A percentile compares a stretch with the other conserved stretches of the same genome.
These are phyloP conservation scores for Penicillium sp. DNA, from an alignment of 2,329 filamentous ascomycete species.

Conservation along the genomic window DNA sequence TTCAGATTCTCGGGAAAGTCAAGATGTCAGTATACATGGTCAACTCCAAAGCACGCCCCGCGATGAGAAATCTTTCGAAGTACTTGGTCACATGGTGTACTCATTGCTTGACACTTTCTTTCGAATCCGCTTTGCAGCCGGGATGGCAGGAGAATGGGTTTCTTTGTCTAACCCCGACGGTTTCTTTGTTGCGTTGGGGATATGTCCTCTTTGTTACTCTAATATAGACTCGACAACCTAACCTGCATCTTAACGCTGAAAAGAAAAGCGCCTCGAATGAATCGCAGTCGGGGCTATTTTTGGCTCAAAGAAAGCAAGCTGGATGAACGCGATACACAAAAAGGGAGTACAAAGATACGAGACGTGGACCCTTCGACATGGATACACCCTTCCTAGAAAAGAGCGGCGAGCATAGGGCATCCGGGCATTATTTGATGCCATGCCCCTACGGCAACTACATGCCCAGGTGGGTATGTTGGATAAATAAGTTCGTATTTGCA, in stretches of 20 bases:
- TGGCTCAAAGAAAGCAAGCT: conserved; percentile 5
- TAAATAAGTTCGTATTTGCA: conserved; percentile 27
- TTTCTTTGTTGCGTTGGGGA: conserved; percentile 2
- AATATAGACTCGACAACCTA: not conserved
- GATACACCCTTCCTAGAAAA: no score
- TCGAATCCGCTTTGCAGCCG: not conserved
- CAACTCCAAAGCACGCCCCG: not conserved
- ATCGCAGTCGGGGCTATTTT: conserved; percentile 2
- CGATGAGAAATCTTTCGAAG: not conserved
- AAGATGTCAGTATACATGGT: not conserved
- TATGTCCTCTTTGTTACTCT: not conserved
- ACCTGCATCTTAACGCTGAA: not conserved
- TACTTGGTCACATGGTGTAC: not conserved
- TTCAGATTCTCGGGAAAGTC: not conserved
- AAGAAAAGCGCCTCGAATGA: not conserved
- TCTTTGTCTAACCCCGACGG: not conserved
- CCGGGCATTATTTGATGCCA: not conserved
- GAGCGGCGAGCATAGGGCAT: no score
- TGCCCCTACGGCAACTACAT: not conserved
- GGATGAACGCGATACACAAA: not conserved
- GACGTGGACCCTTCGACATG: no score
- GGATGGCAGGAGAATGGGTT: not conserved
- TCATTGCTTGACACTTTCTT: not conserved
- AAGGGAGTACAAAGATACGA: not conserved
- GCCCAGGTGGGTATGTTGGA: conserved; percentile 3